Evolutionary conservation across 2,329 filamentous ascomycete genomes (phyloP).

Genomic region (Saccharata proteae): DNA sequence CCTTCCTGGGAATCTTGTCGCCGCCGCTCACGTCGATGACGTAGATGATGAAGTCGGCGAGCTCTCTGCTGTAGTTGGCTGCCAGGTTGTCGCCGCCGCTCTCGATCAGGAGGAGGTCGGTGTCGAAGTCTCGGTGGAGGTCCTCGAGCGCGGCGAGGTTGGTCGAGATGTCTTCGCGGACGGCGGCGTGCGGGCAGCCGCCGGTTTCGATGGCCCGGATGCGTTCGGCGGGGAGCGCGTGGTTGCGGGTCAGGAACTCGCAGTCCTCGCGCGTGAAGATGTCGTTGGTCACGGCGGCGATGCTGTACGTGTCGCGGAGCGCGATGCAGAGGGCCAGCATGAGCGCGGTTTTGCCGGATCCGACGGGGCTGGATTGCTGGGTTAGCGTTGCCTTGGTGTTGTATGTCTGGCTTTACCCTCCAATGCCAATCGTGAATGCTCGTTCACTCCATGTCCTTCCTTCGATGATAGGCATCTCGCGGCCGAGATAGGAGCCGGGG

Average conservation of each 20-base stretch:
- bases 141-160: constrained; percentile 90
- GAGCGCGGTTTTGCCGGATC: constrained; percentile 91
- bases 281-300: constrained; percentile 96
- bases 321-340: constrained; percentile 88
- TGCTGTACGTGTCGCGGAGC: constrained; percentile 67
- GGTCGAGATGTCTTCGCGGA: constrained; percentile 89
- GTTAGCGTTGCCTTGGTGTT: too few species aligned
- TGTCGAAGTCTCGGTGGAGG: constrained; percentile 65
- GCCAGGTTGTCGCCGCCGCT: constrained; percentile 93
- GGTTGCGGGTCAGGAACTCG: constrained; percentile 85
- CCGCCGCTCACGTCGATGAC: constrained; percentile 95
- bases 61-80: constrained; percentile 87
- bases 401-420: constrained; percentile 52
- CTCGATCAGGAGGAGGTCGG: constrained; percentile 86
- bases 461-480: constrained; percentile 89
- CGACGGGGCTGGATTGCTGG: constrained; percentile 82
- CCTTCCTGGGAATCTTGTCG: constrained; percentile 93
- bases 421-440: constrained; percentile 95
- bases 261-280: constrained; percentile 97
- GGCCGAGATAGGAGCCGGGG: constrained; percentile 75
- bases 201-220: constrained; percentile 97
- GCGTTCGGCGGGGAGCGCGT: constrained; percentile 66
- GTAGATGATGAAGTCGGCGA: constrained; percentile 97
- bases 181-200: constrained; percentile 86
- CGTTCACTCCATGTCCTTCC: constrained; percentile 78